A percentile compares a stretch with the other conserved stretches of the same genome.
These are phyloP conservation scores for Rubus idaeus DNA, from an alignment of 306 rosid genomes.

Conservation along the genomic window DNA sequence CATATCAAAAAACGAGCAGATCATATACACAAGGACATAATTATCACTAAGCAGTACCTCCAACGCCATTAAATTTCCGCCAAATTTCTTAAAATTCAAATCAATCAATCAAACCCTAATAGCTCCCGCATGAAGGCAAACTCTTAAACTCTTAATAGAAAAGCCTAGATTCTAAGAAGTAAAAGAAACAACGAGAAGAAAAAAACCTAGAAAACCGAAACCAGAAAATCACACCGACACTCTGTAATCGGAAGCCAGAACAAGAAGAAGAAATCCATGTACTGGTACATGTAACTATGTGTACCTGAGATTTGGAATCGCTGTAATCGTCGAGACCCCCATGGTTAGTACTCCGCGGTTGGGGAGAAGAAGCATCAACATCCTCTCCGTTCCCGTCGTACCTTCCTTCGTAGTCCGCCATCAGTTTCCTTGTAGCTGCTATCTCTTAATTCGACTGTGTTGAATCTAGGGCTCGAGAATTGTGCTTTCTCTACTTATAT, in stretches of 20 bases:
- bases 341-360: conserved; percentile 40
- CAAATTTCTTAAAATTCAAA: background rate
- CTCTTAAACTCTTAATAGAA: too few species aligned
- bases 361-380: conserved; percentile 63
- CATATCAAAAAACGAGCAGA: background rate
- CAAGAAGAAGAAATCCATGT: background rate
- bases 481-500: conserved; percentile 17
- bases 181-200: background rate
- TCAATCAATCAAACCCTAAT: background rate
- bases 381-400: conserved; percentile 73
- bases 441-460: conserved; percentile 6
- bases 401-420: conserved; percentile 81
- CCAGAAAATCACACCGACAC: background rate
- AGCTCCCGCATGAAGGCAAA: background rate
- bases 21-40: background rate
- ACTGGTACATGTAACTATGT: background rate
- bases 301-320: conserved; percentile 79
- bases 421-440: conserved; percentile 5
- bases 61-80: background rate
- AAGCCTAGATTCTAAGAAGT: background rate
- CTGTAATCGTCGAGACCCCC: conserved; percentile 46
- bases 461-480: conserved; percentile 33
- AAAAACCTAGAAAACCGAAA: background rate
- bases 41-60: background rate
- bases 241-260: background rate